Evolutionary conservation across 2,329 filamentous ascomycete species (phyloP).

Genomic region (Botrytis fabae): DNA sequence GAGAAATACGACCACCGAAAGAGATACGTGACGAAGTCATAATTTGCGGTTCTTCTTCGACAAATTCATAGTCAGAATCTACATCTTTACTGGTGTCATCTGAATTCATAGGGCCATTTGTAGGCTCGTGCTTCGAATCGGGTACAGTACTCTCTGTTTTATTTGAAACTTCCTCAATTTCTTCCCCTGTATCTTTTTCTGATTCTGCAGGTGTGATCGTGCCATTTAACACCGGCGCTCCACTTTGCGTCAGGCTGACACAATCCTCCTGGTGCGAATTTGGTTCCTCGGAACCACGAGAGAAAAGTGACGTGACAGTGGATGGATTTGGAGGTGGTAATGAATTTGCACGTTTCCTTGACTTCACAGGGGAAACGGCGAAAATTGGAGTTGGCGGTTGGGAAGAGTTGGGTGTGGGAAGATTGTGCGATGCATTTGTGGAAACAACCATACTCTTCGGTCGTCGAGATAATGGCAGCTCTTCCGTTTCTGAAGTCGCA

Average conservation of each 20-base stretch:
- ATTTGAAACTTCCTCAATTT: constrained; percentile 17
- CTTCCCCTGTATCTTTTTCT: constrained; percentile 11
- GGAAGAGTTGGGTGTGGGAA: constrained; percentile 36
- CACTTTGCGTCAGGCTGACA: background rate
- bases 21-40: constrained; percentile 42
- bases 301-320: constrained; percentile 29
- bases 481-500: constrained; percentile 42
- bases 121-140: constrained; percentile 29
- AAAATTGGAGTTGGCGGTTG: constrained; percentile 30
- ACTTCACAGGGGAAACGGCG: constrained; percentile 13
- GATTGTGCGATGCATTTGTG: constrained; percentile 33
- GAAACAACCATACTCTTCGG: constrained; percentile 48
- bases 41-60: constrained; percentile 40
- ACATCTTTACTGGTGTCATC: constrained; percentile 30
- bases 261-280: background rate
- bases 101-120: constrained; percentile 29
- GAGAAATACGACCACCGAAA: constrained; percentile 35
- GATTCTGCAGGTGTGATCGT: constrained; percentile 21
- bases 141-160: constrained; percentile 21
- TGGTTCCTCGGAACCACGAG: constrained; percentile 25
- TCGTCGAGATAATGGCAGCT: constrained; percentile 42
- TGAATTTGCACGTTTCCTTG: constrained; percentile 39
- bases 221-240: constrained; percentile 13
- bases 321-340: constrained; percentile 33
- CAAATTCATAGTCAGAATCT: constrained; percentile 34